These are phyloP conservation scores for Sclerospora graminicola DNA, from an alignment of 352 stramenopile species.

Conservation along the genomic window DNA sequence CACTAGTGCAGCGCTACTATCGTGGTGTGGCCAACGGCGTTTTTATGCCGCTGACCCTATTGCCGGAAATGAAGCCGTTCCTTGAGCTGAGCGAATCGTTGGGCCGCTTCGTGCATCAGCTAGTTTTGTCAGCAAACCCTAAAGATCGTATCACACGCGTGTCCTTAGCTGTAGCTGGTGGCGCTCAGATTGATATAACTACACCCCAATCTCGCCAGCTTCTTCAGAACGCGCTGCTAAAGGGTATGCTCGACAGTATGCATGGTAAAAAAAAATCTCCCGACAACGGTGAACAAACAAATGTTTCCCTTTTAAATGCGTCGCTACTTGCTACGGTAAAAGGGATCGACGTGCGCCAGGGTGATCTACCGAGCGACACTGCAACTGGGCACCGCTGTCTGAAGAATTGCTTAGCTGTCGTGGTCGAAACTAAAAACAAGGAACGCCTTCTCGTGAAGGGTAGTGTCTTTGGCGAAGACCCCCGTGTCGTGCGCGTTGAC, in stretches of 20 bases:
- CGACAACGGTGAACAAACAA: conserved; percentile 6
- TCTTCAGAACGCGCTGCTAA: conserved; percentile 63
- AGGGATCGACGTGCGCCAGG: conserved; percentile 69
- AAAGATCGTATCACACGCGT: conserved; percentile 62
- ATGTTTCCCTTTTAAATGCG: conserved; percentile 54
- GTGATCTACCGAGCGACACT: conserved; percentile 33
- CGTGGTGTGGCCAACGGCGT: conserved; percentile 75
- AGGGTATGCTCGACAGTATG: conserved; percentile 63
- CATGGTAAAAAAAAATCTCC: conserved; percentile 13
- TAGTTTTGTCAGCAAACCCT: conserved; percentile 46
- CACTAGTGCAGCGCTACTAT: conserved; percentile 56
- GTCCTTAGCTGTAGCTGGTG: conserved; percentile 47
- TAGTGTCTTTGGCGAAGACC: conserved; percentile 77
- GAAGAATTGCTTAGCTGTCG: conserved; percentile 69
- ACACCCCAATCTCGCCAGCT: conserved; percentile 57
- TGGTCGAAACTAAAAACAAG: conserved; percentile 54
- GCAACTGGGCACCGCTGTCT: conserved; percentile 41
- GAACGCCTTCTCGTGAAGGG: conserved; percentile 53
- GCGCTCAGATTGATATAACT: conserved; percentile 67
- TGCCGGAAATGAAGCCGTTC: conserved; percentile 79
- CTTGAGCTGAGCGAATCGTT: conserved; percentile 59
- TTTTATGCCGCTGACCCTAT: conserved; percentile 68
- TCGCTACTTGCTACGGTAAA: conserved; percentile 59
- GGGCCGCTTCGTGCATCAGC: conserved; percentile 57
- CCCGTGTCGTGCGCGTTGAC: conserved; percentile 67